These are phyloP conservation scores for Seiridium unicorne DNA, from an alignment of 2,329 filamentous ascomycete species.

Conservation along the genomic window DNA sequence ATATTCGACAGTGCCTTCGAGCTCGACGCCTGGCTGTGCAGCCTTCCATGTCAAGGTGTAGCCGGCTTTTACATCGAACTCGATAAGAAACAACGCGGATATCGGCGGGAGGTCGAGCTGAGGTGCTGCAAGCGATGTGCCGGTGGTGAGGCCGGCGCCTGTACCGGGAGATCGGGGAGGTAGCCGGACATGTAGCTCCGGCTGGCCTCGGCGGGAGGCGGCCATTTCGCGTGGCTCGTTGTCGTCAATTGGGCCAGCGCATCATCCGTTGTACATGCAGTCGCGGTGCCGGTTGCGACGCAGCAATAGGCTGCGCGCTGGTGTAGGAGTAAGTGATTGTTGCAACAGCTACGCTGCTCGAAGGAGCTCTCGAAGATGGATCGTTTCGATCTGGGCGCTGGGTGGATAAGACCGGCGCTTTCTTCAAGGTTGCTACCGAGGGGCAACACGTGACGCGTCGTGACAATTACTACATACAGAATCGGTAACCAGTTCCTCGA, in stretches of 20 bases:
- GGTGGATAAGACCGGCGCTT: neutral
- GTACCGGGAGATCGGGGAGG: slow-evolving; percentile 13
- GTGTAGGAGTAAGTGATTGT: neutral
- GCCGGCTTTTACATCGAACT: slow-evolving; percentile 89
- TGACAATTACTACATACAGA: neutral
- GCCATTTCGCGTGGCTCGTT: slow-evolving; percentile 21
- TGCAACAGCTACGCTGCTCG: neutral
- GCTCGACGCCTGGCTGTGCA: slow-evolving; percentile 64
- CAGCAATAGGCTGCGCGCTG: neutral
- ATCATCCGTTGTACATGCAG: neutral
- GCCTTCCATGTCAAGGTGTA: slow-evolving; percentile 90
- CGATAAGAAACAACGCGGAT: slow-evolving; percentile 81
- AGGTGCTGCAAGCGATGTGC: slow-evolving; percentile 24
- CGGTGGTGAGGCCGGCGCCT: slow-evolving; percentile 3
- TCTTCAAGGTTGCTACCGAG: neutral
- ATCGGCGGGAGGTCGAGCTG: slow-evolving; percentile 55
- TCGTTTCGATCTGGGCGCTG: neutral
- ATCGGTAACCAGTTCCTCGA: neutral
- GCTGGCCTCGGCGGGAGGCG: slow-evolving; percentile 30
- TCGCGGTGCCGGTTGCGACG: neutral
- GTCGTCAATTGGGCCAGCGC: slow-evolving; percentile 4
- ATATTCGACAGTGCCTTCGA: slow-evolving; percentile 91
- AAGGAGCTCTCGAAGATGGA: neutral
- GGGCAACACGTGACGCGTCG: neutral
- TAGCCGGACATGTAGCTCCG: slow-evolving; percentile 29